phyloP scores from a whole-genome alignment of 2,329 filamentous ascomycete species.

The Aspergillus sp. region DNA sequence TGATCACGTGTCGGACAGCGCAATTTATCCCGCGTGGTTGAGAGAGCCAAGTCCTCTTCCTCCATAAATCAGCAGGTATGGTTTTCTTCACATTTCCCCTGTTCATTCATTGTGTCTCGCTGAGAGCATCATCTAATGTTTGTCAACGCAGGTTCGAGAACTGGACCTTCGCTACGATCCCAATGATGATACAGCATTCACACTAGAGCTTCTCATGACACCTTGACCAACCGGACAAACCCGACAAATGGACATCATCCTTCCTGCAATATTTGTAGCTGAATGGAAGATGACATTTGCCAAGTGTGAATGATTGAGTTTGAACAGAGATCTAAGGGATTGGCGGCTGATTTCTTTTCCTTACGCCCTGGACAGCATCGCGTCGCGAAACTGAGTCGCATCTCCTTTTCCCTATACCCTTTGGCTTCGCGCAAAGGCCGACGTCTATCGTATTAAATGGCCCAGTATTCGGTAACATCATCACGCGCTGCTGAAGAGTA shows the following conservation, averaged over 20 bases:
- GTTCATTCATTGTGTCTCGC: not conserved
- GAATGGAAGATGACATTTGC: conserved; percentile 40
- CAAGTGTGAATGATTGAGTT: conserved; percentile 41
- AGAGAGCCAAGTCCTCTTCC: not conserved
- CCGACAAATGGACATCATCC: conserved; percentile 37
- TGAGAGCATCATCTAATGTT: not conserved
- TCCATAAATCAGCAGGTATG: conserved; percentile 1
- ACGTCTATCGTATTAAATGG: no score
- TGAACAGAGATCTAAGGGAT: conserved; percentile 52
- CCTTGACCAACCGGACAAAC: conserved; percentile 17
- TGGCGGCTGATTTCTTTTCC: not conserved
- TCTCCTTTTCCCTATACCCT: not conserved
- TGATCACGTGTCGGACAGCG: conserved; percentile 1
- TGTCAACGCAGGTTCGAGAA: not conserved
- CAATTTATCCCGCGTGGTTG: not conserved
- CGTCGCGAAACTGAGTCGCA: not conserved
- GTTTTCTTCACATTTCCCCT: no score
- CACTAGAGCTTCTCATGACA: conserved; percentile 43
- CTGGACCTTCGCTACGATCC: conserved; percentile 25
- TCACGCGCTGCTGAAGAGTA: not conserved
- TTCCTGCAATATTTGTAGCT: conserved; percentile 19
- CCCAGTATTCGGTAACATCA: no score
- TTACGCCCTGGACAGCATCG: not conserved
- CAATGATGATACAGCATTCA: conserved; percentile 41
- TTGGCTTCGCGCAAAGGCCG: not conserved